A percentile compares a stretch with the other conserved stretches of the same genome.
phyloP scores from a whole-genome alignment of 2,329 filamentous ascomycete species.

The Pestalotiopsis sp. region DNA sequence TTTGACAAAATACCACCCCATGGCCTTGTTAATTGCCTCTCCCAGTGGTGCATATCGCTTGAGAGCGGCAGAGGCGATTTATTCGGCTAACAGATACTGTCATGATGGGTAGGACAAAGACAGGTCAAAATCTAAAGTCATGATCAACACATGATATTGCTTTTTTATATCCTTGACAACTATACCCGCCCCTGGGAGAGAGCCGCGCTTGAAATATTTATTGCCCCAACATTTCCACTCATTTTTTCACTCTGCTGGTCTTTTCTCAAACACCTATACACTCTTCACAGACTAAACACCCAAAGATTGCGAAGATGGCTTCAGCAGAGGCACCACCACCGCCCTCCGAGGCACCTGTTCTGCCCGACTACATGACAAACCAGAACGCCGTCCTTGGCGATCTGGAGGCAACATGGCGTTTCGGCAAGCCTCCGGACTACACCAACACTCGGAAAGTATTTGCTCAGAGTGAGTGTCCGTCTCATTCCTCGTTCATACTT shows the following conservation, averaged over 20 bases:
- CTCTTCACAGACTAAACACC: background rate
- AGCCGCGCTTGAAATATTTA: background rate
- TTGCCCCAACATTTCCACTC: background rate
- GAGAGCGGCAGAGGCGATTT: background rate
- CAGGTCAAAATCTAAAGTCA: background rate
- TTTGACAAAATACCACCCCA: background rate
- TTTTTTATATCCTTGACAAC: background rate
- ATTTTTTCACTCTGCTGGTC: background rate
- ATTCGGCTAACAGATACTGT: background rate
- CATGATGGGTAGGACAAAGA: background rate
- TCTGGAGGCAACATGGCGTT: slow-evolving; percentile 61
- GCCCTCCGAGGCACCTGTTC: background rate
- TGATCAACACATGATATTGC: background rate
- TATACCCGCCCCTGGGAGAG: background rate
- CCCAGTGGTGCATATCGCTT: background rate
- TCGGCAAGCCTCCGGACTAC: slow-evolving; percentile 65
- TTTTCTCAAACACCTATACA: background rate
- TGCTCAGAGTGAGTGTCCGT: slow-evolving; percentile 52
- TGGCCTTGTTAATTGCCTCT: background rate
- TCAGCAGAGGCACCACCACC: background rate
- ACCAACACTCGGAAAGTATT: slow-evolving; percentile 63
- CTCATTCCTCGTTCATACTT: background rate
- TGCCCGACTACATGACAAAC: slow-evolving; percentile 26
- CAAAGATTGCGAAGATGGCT: background rate
- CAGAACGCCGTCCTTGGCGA: slow-evolving; percentile 29